Conservation (phyloP, 176 grass and related monocot species). For the Bolboschoenus planiculmis region DNA sequence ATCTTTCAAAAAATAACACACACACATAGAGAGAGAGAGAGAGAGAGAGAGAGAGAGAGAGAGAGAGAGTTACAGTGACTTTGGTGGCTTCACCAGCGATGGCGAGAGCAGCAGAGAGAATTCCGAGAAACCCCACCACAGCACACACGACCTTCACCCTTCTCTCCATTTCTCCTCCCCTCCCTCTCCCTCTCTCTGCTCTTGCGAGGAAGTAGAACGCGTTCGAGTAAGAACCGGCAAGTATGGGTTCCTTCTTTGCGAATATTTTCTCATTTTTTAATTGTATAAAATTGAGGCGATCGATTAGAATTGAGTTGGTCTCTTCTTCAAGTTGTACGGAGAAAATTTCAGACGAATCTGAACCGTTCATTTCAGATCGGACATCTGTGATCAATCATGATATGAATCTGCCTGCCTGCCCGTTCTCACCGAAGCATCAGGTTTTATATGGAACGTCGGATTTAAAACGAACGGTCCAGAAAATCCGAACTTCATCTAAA, state of each 20-base stretch:
- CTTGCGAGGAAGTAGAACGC: not conserved
- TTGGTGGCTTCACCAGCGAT: conserved; percentile 45
- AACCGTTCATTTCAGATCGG: not conserved
- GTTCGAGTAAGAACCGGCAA: not conserved
- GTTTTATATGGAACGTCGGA: not conserved
- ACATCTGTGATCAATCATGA: not conserved
- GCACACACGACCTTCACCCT: conserved; percentile 33
- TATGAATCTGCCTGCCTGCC: not conserved
- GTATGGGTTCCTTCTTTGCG: not conserved
- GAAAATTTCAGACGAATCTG: not conserved
- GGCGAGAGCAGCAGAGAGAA: conserved; percentile 36
- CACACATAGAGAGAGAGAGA: not conserved
- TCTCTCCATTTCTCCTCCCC: conserved; percentile 31
- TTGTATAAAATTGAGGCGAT: not conserved
- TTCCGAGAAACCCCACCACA: conserved; percentile 25
- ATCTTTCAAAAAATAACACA: no score
- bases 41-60: not conserved
- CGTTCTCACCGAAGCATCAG: not conserved
- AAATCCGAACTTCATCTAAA: no score
- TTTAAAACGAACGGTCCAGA: not conserved
- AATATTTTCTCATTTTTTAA: no score
- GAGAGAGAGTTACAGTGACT: conserved; percentile 30
- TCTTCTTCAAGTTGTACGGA: not conserved
- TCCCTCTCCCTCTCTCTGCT: not conserved
- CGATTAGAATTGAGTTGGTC: not conserved